Evolutionary conservation across 768 basidiomycete genomes (phyloP), one percentile per base, ranked within the genome.

Genomic region (Pleurotus platypus): DNA sequence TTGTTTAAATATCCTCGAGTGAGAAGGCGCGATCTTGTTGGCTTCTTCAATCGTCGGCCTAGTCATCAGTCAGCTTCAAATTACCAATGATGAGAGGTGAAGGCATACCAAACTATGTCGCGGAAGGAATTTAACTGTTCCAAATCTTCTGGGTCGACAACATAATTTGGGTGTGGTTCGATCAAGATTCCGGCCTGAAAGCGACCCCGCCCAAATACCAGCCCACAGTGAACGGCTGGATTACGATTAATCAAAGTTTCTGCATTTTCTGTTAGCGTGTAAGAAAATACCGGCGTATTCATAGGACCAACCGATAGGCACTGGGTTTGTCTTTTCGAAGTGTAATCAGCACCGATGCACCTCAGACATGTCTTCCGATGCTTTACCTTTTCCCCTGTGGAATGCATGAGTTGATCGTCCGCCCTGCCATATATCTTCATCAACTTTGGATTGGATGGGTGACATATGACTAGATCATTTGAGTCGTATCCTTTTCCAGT

Each of bases 1-100:
- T 71, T 76, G 77, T 60, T 75, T 77, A 66, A 78, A 77, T 4
- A 80, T 60, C n/a, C 75, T 63, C 2, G 76, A 77, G 60, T 78
- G 76, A 35, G 73, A 66, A 12, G 77, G 77, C 0, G 75, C 74
- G 53, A 66, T 70, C 5, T 49, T 57, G 56, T 78, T 79, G 51
- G 73, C 65, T 57, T 70, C 64, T 45, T 75, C 69, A 3, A 79
- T 66, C 5, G 69, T 76, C 0, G 75, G 67, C 76, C 76, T 78
- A 30, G 15, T n/a, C 22, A 46, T 56, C 11, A 12, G 18, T 27
- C 37, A 11, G 40, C 5, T 35, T 35, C 30, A 35, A 35, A n/a
- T 15, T 22, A 18, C 8, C n/a, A 35, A 50, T 35, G 22, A 45
- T 12, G 13, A 49, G 12, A 27, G 38, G 27, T 37, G 37, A 26